Evolutionary conservation across 805 yeast species (phyloP).

Genomic region (Cyberlindnera saturnus): DNA sequence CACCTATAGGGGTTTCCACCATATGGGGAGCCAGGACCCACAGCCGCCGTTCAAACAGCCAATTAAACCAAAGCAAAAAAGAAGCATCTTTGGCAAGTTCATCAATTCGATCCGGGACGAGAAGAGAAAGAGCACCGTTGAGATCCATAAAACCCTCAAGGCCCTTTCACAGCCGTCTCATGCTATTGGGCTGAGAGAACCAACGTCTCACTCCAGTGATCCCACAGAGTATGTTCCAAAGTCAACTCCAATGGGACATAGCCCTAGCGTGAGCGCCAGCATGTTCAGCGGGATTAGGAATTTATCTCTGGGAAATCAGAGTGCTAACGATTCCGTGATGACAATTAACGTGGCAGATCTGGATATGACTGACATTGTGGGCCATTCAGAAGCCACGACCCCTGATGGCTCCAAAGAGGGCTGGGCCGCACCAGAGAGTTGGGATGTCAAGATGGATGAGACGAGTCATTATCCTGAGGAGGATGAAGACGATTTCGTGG

Average conservation of each 20-base stretch:
- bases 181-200: slow-evolving; percentile 1
- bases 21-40: slow-evolving; percentile 22
- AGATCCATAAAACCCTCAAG: not conserved
- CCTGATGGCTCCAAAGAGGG: slow-evolving; percentile 12
- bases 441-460: slow-evolving; percentile 45
- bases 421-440: slow-evolving; percentile 57
- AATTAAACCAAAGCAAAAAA: slow-evolving; percentile 34
- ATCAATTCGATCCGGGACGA: slow-evolving; percentile 23
- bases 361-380: slow-evolving; percentile 47
- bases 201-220: not conserved
- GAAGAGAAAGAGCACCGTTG: slow-evolving; percentile 5
- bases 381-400: slow-evolving; percentile 1
- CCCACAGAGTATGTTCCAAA: not conserved
- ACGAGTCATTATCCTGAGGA: slow-evolving; percentile 16
- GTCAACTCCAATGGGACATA: not conserved
- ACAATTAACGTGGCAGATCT: slow-evolving; percentile 31
- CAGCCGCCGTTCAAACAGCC: slow-evolving; percentile 45
- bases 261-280: not conserved
- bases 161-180: slow-evolving; percentile 8
- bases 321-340: slow-evolving; percentile 33
- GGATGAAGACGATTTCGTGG: slow-evolving; percentile 31
- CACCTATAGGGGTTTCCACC: slow-evolving; percentile 27
- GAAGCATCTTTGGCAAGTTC: slow-evolving; percentile 23
- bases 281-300: not conserved
- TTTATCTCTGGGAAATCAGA: not conserved